Base-by-base conservation (phyloP, 2,329 filamentous ascomycete species). In the Xylariaceae sp. region DNA sequence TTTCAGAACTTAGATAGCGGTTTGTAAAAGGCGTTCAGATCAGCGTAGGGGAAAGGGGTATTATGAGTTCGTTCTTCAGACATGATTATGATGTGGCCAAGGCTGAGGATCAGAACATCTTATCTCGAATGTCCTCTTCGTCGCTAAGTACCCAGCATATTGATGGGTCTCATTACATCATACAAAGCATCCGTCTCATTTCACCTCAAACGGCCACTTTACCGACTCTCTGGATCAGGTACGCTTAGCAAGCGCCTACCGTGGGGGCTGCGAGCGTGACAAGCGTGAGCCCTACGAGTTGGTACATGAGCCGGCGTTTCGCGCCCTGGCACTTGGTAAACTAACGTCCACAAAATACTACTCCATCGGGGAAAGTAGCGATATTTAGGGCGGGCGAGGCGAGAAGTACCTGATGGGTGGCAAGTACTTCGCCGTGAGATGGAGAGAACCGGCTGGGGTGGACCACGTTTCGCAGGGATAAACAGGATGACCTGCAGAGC, bases 391-490 rank as follows among this genome's bases (percentile, higher is more conserved):
- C 27, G 39, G n/a, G 26, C 21, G 2, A 5, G 18, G 23, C 5
- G 24, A 33, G 21, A 21, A 27, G 15, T n/a, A 33, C 39, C n/a
- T 21, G 16, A 20, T 6, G 23, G 29, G 33, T 30, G 29, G 53
- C 45, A n/a, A 26, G 54, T 57, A 57, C 54, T 45, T 46, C 16
- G 8, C 18, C 50, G 18, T 29, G 15, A 32, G 42, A n/a, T 21
- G 35, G 16, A 16, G n/a, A n/a, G n/a, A n/a, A n/a, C n/a, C n/a
- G n/a, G n/a, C n/a, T n/a, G 40, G 11, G 27, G 16, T 16, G 13
- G 36, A 26, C 42, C 53, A 55, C 53, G 42, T 57, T 49, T 27
- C 36, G 41, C 45, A 57, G 39, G 54, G 50, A 50, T 57, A 21
- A 3, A 33, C 39, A 44, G 24, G 50, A 33, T 35, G 44, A 15